Percentiles rank a stretch among this genome's conserved stretches.
Conservation (phyloP, 345 rosid species). For the Pistacia integerrima region DNA sequence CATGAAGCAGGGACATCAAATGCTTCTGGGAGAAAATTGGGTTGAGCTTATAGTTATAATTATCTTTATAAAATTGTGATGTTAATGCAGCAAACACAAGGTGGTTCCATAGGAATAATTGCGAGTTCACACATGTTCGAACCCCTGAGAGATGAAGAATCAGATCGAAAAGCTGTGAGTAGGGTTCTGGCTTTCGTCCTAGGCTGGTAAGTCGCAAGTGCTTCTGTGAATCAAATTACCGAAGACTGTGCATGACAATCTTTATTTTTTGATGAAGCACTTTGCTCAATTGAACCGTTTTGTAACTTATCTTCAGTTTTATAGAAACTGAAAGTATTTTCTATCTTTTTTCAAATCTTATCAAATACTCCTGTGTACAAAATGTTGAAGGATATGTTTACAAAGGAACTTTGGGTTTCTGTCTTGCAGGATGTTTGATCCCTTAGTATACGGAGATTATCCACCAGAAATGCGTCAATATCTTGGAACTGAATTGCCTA, state of each 20-base stretch:
- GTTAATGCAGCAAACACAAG: slow-evolving; percentile 35
- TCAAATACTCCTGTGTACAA: neutral
- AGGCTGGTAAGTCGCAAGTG: slow-evolving; percentile 29
- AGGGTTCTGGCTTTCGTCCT: slow-evolving; percentile 33
- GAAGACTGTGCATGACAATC: neutral
- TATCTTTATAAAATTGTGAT: neutral
- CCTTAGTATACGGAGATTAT: slow-evolving; percentile 49
- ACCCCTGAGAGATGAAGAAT: slow-evolving; percentile 36
- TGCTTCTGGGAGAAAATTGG: neutral
- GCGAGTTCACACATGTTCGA: slow-evolving; percentile 32
- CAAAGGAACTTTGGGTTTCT: neutral
- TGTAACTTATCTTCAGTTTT: too few species aligned
- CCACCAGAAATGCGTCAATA: slow-evolving; percentile 44
- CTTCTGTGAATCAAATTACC: neutral
- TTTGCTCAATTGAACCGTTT: neutral
- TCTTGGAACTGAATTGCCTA: slow-evolving; percentile 40
- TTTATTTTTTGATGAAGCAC: neutral
- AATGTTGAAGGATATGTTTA: neutral
- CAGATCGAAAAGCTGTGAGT: slow-evolving; percentile 36
- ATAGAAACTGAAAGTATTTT: too few species aligned
- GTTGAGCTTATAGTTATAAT: neutral
- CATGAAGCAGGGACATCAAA: neutral
- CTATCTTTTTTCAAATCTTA: too few species aligned
- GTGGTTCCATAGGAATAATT: slow-evolving; percentile 41
- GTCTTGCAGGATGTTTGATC: slow-evolving; percentile 40